Evolutionary conservation across 305 asterid genomes (phyloP), one percentile per base, ranked within the genome.

Genomic region (Petunia hybrid): DNA sequence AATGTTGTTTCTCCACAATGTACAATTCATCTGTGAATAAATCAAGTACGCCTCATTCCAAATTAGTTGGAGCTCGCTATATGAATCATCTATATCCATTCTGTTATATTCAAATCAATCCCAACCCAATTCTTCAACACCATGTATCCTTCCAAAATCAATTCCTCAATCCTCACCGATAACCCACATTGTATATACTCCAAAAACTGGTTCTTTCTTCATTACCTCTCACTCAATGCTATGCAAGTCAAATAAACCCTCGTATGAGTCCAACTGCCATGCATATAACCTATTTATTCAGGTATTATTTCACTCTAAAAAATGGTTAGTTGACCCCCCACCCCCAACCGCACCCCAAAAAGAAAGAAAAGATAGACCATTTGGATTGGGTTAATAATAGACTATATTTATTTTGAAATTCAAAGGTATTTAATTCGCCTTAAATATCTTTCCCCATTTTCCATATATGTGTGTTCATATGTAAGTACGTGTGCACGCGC

Each of bases 121-220:
- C 35, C 35, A 48, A 46, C 48, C 77, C 77, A 46, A 48, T 71
- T 68, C 43, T 46, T 60, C 22, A 46, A 70, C 77, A 67, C 53
- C 53, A 16, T 42, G 35, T 71, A 31, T 71, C 77, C 55, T 46
- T 71, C 65, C 65, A 60, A 60, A 60, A 3, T 16, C 65, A 60
- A n/a, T 6, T 10, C 63, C 65, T 51, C 56, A 51, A 3, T 12
- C 31, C 31, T 22, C 31, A 22, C 31, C 56, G 13, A 51, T 51
- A 2, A 51, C 56, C 8, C 56, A 60, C 16, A 8, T 36, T 60
- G 65, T 6, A 46, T 48, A 46, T 45, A 35, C 43, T 71, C 56
- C 42, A 73, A 73, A 51, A 35, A 53, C 1, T 6, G 1, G 14
- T 73, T 51, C 51, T 12, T 13, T 35, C 36, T 36, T 73, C 46